Conservation (phyloP, 1,139 yeast genomes). For the Suhomyces coccinellae region DNA sequence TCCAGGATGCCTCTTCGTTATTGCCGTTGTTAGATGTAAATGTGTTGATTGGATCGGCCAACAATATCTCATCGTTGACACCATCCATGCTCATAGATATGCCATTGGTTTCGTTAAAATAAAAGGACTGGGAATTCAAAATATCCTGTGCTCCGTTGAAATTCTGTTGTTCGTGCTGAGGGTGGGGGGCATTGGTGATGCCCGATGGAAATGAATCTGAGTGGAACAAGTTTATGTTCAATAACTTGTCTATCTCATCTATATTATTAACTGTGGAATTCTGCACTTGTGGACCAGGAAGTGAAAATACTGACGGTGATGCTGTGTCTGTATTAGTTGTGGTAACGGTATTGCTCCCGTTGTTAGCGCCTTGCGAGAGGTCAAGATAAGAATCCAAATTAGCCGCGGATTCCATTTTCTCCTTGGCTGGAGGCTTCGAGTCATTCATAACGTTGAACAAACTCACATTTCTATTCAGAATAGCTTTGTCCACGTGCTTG, state of each 20-base stretch:
- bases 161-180: not conserved
- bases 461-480: constrained; percentile 25
- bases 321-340: constrained; percentile 6
- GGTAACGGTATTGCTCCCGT: constrained; percentile 4
- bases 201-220: constrained; percentile 30
- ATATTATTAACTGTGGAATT: constrained; percentile 14
- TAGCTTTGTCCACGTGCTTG: constrained; percentile 20
- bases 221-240: constrained; percentile 43
- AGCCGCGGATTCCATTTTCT: constrained; percentile 3
- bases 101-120: constrained; percentile 1
- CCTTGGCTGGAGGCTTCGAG: not conserved
- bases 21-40: constrained; percentile 4
- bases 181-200: constrained; percentile 7
- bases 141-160: not conserved
- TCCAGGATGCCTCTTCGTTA: constrained; percentile 15
- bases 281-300: constrained; percentile 1
- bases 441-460: constrained; percentile 24
- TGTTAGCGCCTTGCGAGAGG: constrained; percentile 2
- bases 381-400: constrained; percentile 14
- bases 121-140: constrained; percentile 5
- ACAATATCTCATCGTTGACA: constrained; percentile 18
- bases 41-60: constrained; percentile 11
- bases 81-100: constrained; percentile 12
- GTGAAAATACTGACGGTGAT: constrained; percentile 9
- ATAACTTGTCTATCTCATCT: constrained; percentile 46